Conservation (phyloP, 768 basidiomycete genomes). For the Strobilomyces echinocephalus region DNA sequence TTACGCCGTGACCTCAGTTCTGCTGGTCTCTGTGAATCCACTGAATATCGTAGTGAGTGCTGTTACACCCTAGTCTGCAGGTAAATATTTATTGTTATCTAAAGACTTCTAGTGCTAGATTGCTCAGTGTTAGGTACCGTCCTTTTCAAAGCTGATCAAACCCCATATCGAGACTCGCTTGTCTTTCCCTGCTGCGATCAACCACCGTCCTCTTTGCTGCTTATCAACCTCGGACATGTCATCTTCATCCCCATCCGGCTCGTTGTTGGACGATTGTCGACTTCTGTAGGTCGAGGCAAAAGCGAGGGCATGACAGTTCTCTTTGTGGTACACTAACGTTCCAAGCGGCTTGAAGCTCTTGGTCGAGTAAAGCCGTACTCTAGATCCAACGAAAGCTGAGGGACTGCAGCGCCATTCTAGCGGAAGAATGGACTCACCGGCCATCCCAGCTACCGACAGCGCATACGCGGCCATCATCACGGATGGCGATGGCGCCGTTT, state of each 20-base stretch:
- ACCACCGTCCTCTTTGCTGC: constrained; percentile 50
- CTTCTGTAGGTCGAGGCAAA: constrained; percentile 47
- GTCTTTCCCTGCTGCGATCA: constrained; percentile 64
- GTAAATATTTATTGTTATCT: constrained; percentile 16
- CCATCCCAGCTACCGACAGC: constrained; percentile 96
- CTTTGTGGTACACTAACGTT: constrained; percentile 77
- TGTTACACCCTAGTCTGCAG: not conserved
- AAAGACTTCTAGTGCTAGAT: not conserved
- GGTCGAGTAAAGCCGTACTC: constrained; percentile 79
- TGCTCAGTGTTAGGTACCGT: not conserved
- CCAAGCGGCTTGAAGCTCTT: constrained; percentile 80
- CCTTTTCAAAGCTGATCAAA: constrained; percentile 38
- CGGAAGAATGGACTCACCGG: constrained; percentile 47
- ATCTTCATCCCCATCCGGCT: constrained; percentile 29
- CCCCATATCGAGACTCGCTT: constrained; percentile 69
- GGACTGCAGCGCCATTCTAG: not conserved
- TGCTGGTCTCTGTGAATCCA: constrained; percentile 47
- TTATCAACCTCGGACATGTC: constrained; percentile 45
- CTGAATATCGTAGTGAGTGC: not conserved
- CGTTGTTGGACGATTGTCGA: not conserved
- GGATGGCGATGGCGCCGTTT: constrained; percentile 71
- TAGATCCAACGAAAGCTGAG: constrained; percentile 27
- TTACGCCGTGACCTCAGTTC: constrained; percentile 46
- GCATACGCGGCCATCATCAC: constrained; percentile 71
- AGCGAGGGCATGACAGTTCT: constrained; percentile 64